A percentile compares a stretch with the other conserved stretches of the same genome.
Conservation (phyloP, 192 early-diverging fungal genomes). For the Gamsiella multidivaricata region DNA sequence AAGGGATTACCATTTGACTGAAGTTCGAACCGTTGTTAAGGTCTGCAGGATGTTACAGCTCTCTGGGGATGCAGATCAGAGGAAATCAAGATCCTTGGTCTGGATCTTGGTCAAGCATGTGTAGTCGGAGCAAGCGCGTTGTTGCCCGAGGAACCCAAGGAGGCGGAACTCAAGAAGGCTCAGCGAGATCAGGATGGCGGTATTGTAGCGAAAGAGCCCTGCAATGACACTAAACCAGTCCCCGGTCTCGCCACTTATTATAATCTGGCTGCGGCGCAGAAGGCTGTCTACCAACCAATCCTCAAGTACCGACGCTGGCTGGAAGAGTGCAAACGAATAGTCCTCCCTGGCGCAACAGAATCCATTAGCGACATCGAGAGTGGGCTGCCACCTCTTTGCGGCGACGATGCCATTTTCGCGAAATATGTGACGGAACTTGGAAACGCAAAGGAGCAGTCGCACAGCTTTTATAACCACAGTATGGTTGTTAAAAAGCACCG, state of each 20-base stretch:
- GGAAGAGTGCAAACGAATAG: not conserved
- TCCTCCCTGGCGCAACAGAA: not conserved
- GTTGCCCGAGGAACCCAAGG: not conserved
- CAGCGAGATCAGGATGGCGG: not conserved
- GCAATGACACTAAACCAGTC: not conserved
- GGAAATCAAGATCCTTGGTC: slow-evolving; percentile 9
- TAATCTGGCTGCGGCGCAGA: slow-evolving; percentile 25
- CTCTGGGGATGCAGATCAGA: slow-evolving; percentile 5
- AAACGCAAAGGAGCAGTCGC: not conserved
- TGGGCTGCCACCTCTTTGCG: not conserved
- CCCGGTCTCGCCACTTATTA: not conserved
- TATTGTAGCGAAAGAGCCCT: not conserved
- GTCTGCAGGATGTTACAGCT: not conserved
- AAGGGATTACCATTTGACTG: slow-evolving; percentile 9
- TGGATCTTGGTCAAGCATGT: slow-evolving; percentile 14
- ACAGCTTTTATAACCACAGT: slow-evolving; percentile 1
- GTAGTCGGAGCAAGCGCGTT: slow-evolving; percentile 19
- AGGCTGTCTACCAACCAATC: slow-evolving; percentile 1
- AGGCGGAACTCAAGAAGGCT: not conserved
- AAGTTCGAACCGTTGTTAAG: slow-evolving; percentile 17
- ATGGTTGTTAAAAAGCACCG: not conserved
- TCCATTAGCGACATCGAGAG: slow-evolving; percentile 13
- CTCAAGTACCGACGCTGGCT: slow-evolving; percentile 13
- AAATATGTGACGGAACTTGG: not conserved
- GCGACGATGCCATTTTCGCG: not conserved